A percentile compares a stretch with the other conserved stretches of the same genome.
Conservation (phyloP, 208 protist genomes). For the Sergeia podlipaevii region DNA sequence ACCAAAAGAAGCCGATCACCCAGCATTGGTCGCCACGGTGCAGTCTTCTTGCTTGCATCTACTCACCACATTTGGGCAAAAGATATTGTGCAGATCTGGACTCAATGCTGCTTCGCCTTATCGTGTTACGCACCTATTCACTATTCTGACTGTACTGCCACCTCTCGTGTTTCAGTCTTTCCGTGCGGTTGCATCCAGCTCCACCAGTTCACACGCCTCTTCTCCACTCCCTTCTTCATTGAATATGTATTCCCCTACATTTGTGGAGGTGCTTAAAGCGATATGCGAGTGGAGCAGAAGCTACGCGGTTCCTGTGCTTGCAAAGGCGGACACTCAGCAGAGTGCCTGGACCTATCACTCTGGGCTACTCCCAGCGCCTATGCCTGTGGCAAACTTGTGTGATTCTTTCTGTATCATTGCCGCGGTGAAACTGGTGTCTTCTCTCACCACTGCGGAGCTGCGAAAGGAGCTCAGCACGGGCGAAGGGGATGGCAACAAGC, state of each 20-base stretch:
- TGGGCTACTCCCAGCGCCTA: too few relatives aligned
- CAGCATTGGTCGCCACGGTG: too few relatives aligned
- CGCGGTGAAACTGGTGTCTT: not conserved
- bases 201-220: not conserved
- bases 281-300: not conserved
- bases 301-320: conserved; percentile 1
- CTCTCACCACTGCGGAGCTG: not conserved
- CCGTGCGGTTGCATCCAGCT: not conserved
- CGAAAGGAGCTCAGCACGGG: too few relatives aligned
- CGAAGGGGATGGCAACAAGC: too few relatives aligned
- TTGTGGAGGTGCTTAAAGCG: conserved; percentile 7
- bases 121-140: not conserved
- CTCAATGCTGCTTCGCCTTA: not conserved
- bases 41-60: too few relatives aligned
- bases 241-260: not conserved
- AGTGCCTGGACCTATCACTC: not conserved
- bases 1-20: not conserved
- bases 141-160: not conserved
- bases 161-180: not conserved
- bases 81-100: not conserved
- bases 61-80: too few relatives aligned
- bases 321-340: not conserved
- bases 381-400: too few relatives aligned
- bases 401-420: too few relatives aligned
- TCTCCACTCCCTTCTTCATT: not conserved